phyloP scores from a whole-genome alignment of 768 basidiomycete species.

The Serendipita vermifera region DNA sequence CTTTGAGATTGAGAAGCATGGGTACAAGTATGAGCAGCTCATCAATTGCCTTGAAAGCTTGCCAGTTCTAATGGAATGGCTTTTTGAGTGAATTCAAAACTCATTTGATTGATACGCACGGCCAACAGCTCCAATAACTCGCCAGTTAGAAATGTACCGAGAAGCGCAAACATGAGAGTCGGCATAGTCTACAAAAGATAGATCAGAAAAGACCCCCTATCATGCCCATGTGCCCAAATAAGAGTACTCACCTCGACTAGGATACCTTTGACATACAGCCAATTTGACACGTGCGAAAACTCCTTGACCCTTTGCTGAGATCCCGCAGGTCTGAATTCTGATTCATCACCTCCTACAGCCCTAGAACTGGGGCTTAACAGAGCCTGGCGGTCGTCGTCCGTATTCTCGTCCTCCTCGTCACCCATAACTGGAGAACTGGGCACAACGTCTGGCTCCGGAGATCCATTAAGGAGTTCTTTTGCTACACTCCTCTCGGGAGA shows the following conservation, averaged over 20 bases:
- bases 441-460: no score
- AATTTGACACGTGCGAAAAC: slow-evolving; percentile 9
- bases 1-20: slow-evolving; percentile 87
- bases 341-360: no score
- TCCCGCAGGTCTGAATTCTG: no score
- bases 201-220: background rate
- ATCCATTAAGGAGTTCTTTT: no score
- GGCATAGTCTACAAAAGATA: slow-evolving; percentile 55
- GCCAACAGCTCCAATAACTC: slow-evolving; percentile 79
- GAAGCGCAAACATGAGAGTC: slow-evolving; percentile 67
- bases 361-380: background rate
- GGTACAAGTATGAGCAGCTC: slow-evolving; percentile 96
- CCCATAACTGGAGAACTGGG: no score
- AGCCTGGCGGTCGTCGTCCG: background rate
- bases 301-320: no score
- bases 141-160: slow-evolving; percentile 82
- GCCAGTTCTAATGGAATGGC: slow-evolving; percentile 51
- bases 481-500: no score
- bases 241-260: slow-evolving; percentile 10
- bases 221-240: background rate
- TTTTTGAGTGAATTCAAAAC: slow-evolving; percentile 8
- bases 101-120: slow-evolving; percentile 31
- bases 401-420: background rate
- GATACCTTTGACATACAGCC: slow-evolving; percentile 11
- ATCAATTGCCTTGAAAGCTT: slow-evolving; percentile 77